Base-by-base conservation (phyloP, 2,329 filamentous ascomycete species). In the Endocalyx cinctus region DNA sequence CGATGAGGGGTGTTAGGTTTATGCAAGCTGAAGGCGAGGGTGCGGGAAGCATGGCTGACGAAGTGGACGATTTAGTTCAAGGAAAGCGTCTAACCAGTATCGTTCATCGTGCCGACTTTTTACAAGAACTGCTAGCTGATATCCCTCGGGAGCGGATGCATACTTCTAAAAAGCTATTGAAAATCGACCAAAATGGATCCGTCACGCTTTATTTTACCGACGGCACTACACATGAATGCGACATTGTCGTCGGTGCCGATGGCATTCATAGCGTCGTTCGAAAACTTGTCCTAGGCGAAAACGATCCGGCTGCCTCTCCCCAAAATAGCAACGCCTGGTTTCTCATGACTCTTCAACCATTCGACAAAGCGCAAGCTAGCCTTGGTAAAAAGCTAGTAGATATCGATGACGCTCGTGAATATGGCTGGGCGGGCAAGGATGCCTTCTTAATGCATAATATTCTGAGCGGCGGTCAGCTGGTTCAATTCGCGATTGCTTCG, bases 191-290 rank as follows among this genome's bases (percentile, higher is more conserved):
- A n/a, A 27, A 29, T 1, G 17, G 15, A n/a, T 22, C 27, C 14
- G 5, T 47, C 4, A 44, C 31, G 2, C 32, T 52, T 1, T 10
- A 37, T 20, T 51, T 53, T 22, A 31, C 42, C 2, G 47, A 51
- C 13, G 42, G 40, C 1, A 46, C 34, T 7, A 46, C 37, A 3
- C 41, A 48, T 22, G 43, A 47, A 10, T 53, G 57, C 13, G 58
- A 66, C 34, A 41, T 62, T n/a, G 50, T 64, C n/a, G 43, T 65
- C 25, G 60, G 58, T 2, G 59, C 59, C 6, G 62, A 66, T 31
- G 60, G 62, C 12, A 57, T 64, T 5, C 57, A 59, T 19, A 62
- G 61, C 17, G 50, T 45, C 15, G 57, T 63, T 2, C 50, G 62
- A 7, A 54, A 59, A 34, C 33, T 61, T 8, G 50, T 62, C 14